A percentile compares a stretch with the other conserved stretches of the same genome.
Conservation (phyloP, 2,329 filamentous ascomycete genomes). For the Elsinoe batatas region DNA sequence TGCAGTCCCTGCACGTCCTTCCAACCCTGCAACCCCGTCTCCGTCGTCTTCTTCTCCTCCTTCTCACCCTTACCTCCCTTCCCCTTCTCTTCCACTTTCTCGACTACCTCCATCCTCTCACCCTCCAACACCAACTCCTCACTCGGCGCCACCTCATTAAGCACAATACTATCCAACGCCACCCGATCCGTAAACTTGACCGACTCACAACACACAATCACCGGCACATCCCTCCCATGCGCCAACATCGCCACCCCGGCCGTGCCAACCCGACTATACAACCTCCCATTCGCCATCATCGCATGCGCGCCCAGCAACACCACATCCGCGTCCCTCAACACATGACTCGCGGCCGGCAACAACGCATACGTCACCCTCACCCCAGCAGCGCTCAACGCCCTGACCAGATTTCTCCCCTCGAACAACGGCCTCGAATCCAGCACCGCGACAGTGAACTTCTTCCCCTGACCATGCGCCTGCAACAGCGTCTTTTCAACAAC, state of each 20-base stretch:
- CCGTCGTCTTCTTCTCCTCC: slow-evolving; percentile 20
- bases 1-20: slow-evolving; percentile 50
- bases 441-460: slow-evolving; percentile 71
- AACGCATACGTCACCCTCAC: slow-evolving; percentile 73
- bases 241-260: slow-evolving; percentile 79
- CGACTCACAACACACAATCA: slow-evolving; percentile 85
- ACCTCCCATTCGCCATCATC: slow-evolving; percentile 87
- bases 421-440: slow-evolving; percentile 67
- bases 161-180: slow-evolving; percentile 81
- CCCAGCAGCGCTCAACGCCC: slow-evolving; percentile 57
- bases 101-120: slow-evolving; percentile 9
- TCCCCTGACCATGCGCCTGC: slow-evolving; percentile 58
- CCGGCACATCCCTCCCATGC: slow-evolving; percentile 62
- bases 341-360: slow-evolving; percentile 65
- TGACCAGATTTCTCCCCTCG: slow-evolving; percentile 62
- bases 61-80: slow-evolving; percentile 25
- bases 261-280: slow-evolving; percentile 82
- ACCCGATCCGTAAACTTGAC: slow-evolving; percentile 92
- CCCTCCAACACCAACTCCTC: slow-evolving; percentile 46
- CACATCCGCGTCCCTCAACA: slow-evolving; percentile 60
- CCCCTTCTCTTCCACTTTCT: slow-evolving; percentile 17
- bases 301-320: slow-evolving; percentile 82
- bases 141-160: slow-evolving; percentile 81
- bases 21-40: slow-evolving; percentile 41
- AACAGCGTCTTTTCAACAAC: slow-evolving; percentile 77